phyloP scores from a whole-genome alignment of 345 rosid genomes.

The Euphorbia peplus region DNA sequence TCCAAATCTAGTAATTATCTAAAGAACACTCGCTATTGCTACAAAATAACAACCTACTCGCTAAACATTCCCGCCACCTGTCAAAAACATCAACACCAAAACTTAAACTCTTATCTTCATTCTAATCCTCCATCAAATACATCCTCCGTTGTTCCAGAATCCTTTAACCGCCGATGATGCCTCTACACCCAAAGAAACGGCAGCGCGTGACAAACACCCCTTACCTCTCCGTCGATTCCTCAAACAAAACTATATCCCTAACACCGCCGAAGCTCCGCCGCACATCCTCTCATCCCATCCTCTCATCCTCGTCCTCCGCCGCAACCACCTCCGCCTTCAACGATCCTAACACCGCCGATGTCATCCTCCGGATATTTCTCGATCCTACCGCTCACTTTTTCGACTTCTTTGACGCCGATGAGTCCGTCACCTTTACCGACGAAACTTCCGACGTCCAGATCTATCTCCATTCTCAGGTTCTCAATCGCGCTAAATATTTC shows the following conservation, averaged over 20 bases:
- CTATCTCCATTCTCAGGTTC: conserved; percentile 56
- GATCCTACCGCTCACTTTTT: conserved; percentile 20
- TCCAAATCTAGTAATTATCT: no score
- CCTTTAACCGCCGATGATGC: conserved; percentile 22
- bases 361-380: conserved; percentile 38
- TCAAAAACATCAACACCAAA: background rate
- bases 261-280: conserved; percentile 39
- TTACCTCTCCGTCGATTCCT: conserved; percentile 22
- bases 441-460: conserved; percentile 36
- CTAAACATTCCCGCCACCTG: background rate
- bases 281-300: conserved; percentile 28
- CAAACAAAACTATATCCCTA: conserved; percentile 25
- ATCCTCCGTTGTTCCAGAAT: background rate
- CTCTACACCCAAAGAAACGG: conserved; percentile 35
- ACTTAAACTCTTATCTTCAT: no score
- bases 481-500: conserved; percentile 58
- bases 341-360: conserved; percentile 48
- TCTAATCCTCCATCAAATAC: background rate
- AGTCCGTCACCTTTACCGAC: conserved; percentile 4
- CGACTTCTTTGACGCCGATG: conserved; percentile 15
- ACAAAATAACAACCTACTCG: background rate
- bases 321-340: conserved; percentile 23
- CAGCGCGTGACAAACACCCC: conserved; percentile 31
- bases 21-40: no score
- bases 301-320: background rate